Evolutionary conservation across 2,329 filamentous ascomycete genomes (phyloP).

Genomic region (Botrytis pseudocinerea): DNA sequence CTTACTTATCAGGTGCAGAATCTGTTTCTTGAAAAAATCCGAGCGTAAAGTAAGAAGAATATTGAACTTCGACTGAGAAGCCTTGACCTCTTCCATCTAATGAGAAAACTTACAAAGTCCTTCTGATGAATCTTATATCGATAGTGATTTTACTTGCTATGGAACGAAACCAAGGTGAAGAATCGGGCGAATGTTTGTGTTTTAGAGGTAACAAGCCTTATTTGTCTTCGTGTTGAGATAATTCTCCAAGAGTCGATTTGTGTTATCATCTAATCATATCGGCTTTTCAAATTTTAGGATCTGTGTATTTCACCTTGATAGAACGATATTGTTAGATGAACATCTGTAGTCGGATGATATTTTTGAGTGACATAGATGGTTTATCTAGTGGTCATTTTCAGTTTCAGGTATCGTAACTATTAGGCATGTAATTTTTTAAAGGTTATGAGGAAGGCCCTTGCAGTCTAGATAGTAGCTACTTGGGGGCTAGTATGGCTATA

Average conservation of each 20-base stretch:
- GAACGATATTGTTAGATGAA: fast-evolving
- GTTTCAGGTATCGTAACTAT: too few species aligned
- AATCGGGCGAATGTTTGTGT: background rate
- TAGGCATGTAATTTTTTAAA: background rate
- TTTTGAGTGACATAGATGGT: too few species aligned
- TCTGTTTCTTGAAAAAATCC: too few species aligned
- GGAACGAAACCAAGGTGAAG: fast-evolving
- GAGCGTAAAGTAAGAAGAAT: too few species aligned
- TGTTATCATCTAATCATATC: background rate
- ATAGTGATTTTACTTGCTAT: background rate
- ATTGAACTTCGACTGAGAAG: too few species aligned
- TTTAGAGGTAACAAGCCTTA: background rate
- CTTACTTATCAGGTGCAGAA: too few species aligned
- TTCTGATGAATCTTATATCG: background rate
- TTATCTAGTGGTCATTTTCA: too few species aligned
- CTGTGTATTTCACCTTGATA: background rate
- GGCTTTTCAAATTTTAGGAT: background rate
- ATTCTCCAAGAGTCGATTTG: fast-evolving
- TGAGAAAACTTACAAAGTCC: background rate
- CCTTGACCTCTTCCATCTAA: background rate
- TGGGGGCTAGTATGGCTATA: background rate
- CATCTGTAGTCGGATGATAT: too few species aligned
- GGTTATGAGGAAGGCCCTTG: background rate
- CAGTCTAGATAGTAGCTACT: background rate
- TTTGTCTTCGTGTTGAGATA: background rate